A percentile compares a stretch with the other conserved stretches of the same genome.
Conservation (phyloP, 768 basidiomycete genomes). For the Termitomyces sp. region DNA sequence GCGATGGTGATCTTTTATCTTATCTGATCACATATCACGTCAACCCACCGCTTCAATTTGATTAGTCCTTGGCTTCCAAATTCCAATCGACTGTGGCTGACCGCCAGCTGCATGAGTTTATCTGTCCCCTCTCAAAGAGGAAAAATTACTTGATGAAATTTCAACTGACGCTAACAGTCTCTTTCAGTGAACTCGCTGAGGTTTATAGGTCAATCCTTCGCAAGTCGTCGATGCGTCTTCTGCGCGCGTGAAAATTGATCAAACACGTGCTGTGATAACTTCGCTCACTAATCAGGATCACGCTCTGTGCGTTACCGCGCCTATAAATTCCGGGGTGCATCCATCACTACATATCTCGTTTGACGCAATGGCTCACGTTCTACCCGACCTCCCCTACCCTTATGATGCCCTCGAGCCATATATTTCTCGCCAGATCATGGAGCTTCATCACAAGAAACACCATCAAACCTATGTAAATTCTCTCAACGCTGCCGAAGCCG, state of each 20-base stretch:
- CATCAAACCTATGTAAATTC: slow-evolving; percentile 92
- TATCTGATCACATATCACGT: not conserved
- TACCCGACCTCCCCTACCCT: slow-evolving; percentile 67
- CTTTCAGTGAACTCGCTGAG: too few species aligned
- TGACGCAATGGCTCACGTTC: slow-evolving; percentile 19
- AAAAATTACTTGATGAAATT: too few species aligned
- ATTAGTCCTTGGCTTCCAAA: not conserved
- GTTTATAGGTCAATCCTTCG: not conserved
- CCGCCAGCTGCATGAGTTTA: too few species aligned
- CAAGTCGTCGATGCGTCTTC: not conserved
- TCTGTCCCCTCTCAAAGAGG: too few species aligned
- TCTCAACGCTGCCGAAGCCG: slow-evolving; percentile 82
- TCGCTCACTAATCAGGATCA: slow-evolving; percentile 6
- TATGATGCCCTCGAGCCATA: slow-evolving; percentile 90
- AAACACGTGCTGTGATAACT: not conserved
- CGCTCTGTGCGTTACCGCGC: not conserved
- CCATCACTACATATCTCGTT: not conserved
- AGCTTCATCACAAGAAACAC: slow-evolving; percentile 89
- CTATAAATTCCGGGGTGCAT: not conserved
- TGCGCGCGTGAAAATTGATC: not conserved
- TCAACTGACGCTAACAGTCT: too few species aligned
- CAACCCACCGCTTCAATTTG: too few species aligned
- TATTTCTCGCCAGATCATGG: slow-evolving; percentile 89
- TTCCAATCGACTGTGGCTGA: not conserved
- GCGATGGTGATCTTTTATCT: not conserved